These are phyloP conservation scores for Starmerella davenportii DNA, from an alignment of 805 yeast genomes.

Conservation along the genomic window DNA sequence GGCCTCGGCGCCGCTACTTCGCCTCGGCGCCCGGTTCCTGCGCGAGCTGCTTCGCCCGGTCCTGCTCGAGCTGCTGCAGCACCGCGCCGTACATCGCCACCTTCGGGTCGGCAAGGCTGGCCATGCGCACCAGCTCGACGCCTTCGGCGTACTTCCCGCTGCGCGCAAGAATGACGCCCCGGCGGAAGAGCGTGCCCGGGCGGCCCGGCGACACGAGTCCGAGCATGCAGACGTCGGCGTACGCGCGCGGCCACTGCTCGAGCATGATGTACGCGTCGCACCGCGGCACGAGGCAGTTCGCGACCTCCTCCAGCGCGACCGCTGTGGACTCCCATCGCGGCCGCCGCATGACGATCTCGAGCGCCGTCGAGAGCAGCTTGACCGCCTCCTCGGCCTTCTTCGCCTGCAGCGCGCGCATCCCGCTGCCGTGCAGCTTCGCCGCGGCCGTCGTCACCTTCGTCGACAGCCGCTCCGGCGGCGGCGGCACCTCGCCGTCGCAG, in stretches of 20 bases:
- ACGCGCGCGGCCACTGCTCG: conserved; percentile 24
- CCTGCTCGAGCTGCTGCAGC: neutral
- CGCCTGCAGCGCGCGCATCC: conserved; percentile 18
- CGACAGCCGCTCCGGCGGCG: conserved; percentile 20
- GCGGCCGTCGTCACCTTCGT: conserved; percentile 19
- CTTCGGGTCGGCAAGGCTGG: neutral
- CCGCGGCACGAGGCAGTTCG: conserved; percentile 21
- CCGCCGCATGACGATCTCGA: conserved; percentile 26
- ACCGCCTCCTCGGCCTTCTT: conserved; percentile 23
- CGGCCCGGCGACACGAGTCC: conserved; percentile 21
- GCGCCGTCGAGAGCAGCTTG: conserved; percentile 23
- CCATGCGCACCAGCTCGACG: neutral
- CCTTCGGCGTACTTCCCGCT: neutral
- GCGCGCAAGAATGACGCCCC: neutral
- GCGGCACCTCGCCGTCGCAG: conserved; percentile 23
- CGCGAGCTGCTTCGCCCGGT: too few species aligned
- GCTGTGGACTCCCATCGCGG: conserved; percentile 26
- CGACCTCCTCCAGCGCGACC: conserved; percentile 22
- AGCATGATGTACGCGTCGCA: conserved; percentile 25
- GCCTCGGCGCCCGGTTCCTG: too few species aligned
- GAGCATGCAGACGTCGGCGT: conserved; percentile 24
- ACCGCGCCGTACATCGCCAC: neutral
- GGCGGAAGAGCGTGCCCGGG: conserved; percentile 18
- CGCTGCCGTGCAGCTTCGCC: conserved; percentile 22
- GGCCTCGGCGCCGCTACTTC: too few species aligned